These are phyloP conservation scores for Tylopilus vinaceipallidus DNA, from an alignment of 768 basidiomycete genomes.

Conservation along the genomic window DNA sequence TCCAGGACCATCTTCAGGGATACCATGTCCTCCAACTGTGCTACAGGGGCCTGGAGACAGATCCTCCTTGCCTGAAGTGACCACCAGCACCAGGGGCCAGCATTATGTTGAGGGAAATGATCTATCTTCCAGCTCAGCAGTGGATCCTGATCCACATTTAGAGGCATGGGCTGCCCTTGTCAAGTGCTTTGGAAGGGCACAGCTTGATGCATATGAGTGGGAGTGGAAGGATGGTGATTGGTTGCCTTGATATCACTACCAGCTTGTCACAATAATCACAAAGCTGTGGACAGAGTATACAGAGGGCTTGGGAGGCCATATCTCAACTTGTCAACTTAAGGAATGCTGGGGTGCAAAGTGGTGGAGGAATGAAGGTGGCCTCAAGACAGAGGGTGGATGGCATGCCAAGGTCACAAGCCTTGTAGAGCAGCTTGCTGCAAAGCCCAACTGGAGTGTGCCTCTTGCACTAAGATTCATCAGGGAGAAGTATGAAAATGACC, in stretches of 20 bases:
- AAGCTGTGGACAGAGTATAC: conserved; percentile 32
- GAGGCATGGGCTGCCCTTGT: conserved; percentile 1
- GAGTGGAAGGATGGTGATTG: conserved; percentile 21
- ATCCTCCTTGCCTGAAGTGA: too few relatives aligned
- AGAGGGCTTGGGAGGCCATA: conserved; percentile 25
- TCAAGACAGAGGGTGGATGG: conserved; percentile 1
- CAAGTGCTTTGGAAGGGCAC: background rate
- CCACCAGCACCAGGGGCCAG: too few relatives aligned
- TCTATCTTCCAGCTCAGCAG: too few relatives aligned
- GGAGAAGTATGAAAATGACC: conserved; percentile 1
- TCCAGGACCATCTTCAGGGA: too few relatives aligned
- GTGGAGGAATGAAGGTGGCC: background rate
- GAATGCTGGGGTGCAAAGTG: conserved; percentile 2
- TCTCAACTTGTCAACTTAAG: conserved; percentile 13
- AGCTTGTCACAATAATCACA: conserved; percentile 9
- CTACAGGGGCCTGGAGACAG: too few relatives aligned
- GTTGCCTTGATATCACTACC: conserved; percentile 25
- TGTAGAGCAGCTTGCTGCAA: background rate
- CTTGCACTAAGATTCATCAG: background rate
- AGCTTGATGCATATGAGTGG: conserved; percentile 27
- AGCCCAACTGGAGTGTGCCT: conserved; percentile 2
- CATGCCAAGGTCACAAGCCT: background rate
- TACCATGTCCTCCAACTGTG: too few relatives aligned
- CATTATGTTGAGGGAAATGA: too few relatives aligned
- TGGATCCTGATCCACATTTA: background rate